phyloP scores from a whole-genome alignment of 1,139 yeast genomes.

The Taphrina flavorubra region DNA sequence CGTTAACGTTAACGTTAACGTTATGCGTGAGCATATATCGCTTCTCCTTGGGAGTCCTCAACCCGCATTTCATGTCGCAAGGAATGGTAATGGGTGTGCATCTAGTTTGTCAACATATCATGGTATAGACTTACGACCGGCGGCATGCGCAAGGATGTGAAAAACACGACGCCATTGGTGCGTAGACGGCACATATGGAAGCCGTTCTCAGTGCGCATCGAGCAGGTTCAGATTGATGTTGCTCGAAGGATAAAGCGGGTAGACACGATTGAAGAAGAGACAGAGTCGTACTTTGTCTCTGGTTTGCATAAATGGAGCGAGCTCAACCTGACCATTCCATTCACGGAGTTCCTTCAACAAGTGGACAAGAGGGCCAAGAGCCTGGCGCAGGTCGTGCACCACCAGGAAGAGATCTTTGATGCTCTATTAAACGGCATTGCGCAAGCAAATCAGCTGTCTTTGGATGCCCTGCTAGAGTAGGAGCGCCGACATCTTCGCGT shows the following conservation, averaged over 20 bases:
- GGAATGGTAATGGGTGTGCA: too few relatives aligned
- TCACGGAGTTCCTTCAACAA: conserved; percentile 66
- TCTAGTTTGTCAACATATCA: too few relatives aligned
- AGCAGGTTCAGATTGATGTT: conserved; percentile 84
- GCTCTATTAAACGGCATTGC: conserved; percentile 60
- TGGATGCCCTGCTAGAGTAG: conserved; percentile 78
- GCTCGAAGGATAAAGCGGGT: conserved; percentile 66
- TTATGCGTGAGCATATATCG: too few relatives aligned
- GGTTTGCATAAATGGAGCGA: conserved; percentile 88
- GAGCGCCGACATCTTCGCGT: conserved; percentile 43
- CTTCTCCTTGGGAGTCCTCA: too few relatives aligned
- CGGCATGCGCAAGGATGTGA: conserved; percentile 25
- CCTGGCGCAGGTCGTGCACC: conserved; percentile 78
- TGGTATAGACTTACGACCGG: too few relatives aligned
- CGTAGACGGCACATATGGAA: conserved; percentile 35
- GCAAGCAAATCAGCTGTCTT: conserved; percentile 68
- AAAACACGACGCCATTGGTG: conserved; percentile 28
- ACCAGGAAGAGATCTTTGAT: conserved; percentile 67
- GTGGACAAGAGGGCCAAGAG: conserved; percentile 67
- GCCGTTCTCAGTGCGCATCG: conserved; percentile 66
- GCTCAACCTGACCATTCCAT: conserved; percentile 75
- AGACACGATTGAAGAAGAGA: conserved; percentile 56
- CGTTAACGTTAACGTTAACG: too few relatives aligned
- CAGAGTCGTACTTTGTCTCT: conserved; percentile 71
- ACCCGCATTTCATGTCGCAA: too few relatives aligned